Evolutionary conservation across 1,284 basidiomycete species (phyloP).

Genomic region (Ceratobasidium sp.): DNA sequence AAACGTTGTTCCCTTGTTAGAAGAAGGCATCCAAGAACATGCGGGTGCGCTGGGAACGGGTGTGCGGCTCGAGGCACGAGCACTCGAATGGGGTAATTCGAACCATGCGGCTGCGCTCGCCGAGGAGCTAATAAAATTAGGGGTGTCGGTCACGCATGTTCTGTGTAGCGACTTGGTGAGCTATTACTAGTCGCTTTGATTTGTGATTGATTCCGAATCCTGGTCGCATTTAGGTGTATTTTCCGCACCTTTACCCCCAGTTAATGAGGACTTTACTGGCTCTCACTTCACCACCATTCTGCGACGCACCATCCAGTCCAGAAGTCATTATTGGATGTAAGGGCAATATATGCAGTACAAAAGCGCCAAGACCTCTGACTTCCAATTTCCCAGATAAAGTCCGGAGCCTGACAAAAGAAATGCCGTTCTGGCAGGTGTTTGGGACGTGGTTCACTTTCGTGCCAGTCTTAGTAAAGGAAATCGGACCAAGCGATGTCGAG

Average conservation of each 20-base stretch:
- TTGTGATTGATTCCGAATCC: slow-evolving; percentile 15
- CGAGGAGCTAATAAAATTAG: slow-evolving; percentile 57
- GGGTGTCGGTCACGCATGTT: slow-evolving; percentile 67
- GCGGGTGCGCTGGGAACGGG: not conserved
- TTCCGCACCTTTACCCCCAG: slow-evolving; percentile 77
- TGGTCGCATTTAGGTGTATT: slow-evolving; percentile 70
- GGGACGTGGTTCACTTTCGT: slow-evolving; percentile 83
- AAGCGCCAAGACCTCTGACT: not conserved
- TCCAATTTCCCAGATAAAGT: slow-evolving; percentile 69
- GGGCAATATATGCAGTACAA: not conserved
- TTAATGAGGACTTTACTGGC: slow-evolving; percentile 76
- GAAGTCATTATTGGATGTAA: slow-evolving; percentile 40
- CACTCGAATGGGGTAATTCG: slow-evolving; percentile 73
- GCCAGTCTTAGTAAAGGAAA: slow-evolving; percentile 66
- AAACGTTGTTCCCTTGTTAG: slow-evolving; percentile 74
- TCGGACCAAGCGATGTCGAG: not conserved
- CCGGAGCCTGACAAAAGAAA: slow-evolving; percentile 81
- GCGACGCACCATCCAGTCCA: slow-evolving; percentile 33
- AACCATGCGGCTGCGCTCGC: slow-evolving; percentile 61
- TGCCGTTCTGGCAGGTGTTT: slow-evolving; percentile 84
- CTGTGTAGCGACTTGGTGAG: slow-evolving; percentile 82
- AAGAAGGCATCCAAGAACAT: slow-evolving; percentile 62
- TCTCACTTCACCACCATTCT: slow-evolving; percentile 69
- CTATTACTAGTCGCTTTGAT: slow-evolving; percentile 39
- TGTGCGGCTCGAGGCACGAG: slow-evolving; percentile 28